Base-by-base conservation (phyloP, 257 asterid species). In the Anisodus tanguticus region DNA sequence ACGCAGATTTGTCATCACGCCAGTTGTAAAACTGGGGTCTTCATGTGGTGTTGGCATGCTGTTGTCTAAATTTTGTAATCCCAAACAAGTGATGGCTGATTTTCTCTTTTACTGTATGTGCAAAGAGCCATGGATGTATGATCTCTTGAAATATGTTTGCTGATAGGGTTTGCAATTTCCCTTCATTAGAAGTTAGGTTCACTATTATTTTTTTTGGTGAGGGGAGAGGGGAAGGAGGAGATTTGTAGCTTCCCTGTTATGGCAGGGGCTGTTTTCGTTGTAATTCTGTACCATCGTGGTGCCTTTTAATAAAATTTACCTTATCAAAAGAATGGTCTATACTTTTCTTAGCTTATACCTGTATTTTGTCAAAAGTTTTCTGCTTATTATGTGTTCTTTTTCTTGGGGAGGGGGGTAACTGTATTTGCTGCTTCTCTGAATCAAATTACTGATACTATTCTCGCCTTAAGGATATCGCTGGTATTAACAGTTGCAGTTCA, bases 51-150 rank as follows among this genome's bases (percentile, higher is more conserved):
- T 64, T 2, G 64, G 26, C 0, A 1, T 77, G 63, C 43, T 51
- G 81, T 53, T 77, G 47, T 26, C 81, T 77, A 53, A 26, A 26
- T 77, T 77, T 51, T 77, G 31, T 0, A 13, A 77, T 77, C 31
- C 0, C 81, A 77, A 74, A 77, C 64, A 53, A 53, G 63, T 76
- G 51, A 26, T 26, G 63, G 63, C 63, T 51, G 81, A 51, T 76
- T 11, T 0, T 26, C 63, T 15, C 8, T 15, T 57, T 57, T 57
- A n/a, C 62, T 51, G 81, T 76, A 76, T 51, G 22, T 51, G 22
- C 81, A 76, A 51, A 26, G 5, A 64, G 47, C 81, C 81, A 51
- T 77, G 63, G 62, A 26, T 26, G 0, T 26, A 13, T 68, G 47
- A 76, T 76, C 2, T 76, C 49, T 51, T 76, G 1, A 76, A 53